Percentiles rank a stretch among this genome's conserved stretches.
phyloP scores from a whole-genome alignment of 495 filamentous ascomycete genomes.

The Tuber magnatum region DNA sequence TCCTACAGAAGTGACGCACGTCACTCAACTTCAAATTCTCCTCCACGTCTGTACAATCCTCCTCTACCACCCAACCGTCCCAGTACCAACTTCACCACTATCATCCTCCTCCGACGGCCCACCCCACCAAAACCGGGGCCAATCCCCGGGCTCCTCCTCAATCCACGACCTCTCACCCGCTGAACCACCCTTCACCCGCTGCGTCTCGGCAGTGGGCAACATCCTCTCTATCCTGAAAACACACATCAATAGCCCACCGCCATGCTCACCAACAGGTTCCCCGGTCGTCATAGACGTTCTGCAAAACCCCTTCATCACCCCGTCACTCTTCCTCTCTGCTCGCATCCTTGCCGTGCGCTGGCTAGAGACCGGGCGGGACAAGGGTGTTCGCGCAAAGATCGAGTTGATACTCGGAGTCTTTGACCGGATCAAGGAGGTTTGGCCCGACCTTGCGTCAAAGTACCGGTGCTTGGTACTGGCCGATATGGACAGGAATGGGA shows the following conservation, averaged over 20 bases:
- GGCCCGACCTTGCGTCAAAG: constrained; percentile 22
- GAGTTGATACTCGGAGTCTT: constrained; percentile 27
- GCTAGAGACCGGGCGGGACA: constrained; percentile 19
- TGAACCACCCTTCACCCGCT: constrained; percentile 19
- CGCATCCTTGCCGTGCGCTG: constrained; percentile 25
- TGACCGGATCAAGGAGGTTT: constrained; percentile 22
- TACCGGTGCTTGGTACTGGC: constrained; percentile 20
- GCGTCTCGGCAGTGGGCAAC: constrained; percentile 18
- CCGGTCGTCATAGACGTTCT: constrained; percentile 20
- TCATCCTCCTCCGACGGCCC: not conserved
- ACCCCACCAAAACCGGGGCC: not conserved
- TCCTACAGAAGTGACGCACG: constrained; percentile 24
- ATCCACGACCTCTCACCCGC: constrained; percentile 7
- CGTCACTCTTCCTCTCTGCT: constrained; percentile 21
- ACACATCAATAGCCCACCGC: constrained; percentile 16
- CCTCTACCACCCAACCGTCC: constrained; percentile 25
- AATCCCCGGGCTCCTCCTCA: constrained; percentile 22
- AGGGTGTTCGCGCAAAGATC: constrained; percentile 16
- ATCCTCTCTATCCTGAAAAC: constrained; percentile 23
- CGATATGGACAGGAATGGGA: constrained; percentile 18
- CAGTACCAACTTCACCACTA: constrained; percentile 1
- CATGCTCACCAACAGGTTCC: constrained; percentile 1
- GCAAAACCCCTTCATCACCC: constrained; percentile 31
- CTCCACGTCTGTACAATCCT: constrained; percentile 37
- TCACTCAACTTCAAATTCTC: constrained; percentile 29